Conservation (phyloP, 1,284 basidiomycete species). For the Lignosus rhinocerotis region DNA sequence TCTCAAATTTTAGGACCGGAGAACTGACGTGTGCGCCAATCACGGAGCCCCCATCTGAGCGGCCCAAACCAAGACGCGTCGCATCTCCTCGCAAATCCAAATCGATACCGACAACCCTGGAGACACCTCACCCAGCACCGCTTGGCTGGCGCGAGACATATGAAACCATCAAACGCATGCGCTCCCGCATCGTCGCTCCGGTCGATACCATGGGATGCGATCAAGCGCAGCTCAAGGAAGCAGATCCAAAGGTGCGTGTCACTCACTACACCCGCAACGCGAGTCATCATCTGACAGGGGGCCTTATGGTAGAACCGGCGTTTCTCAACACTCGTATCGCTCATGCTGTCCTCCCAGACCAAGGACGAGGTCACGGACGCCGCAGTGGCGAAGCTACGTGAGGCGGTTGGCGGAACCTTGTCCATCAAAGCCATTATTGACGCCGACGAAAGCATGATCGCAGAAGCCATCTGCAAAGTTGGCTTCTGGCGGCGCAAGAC, state of each 20-base stretch:
- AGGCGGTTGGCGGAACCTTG: constrained; percentile 74
- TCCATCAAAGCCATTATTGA: constrained; percentile 72
- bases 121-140: constrained; percentile 74
- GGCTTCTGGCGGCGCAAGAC: constrained; percentile 94
- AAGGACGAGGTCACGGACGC: constrained; percentile 90
- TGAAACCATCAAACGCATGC: constrained; percentile 76
- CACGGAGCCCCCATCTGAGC: neutral
- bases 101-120: constrained; percentile 54
- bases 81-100: constrained; percentile 44
- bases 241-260: constrained; percentile 60
- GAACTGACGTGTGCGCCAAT: neutral
- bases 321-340: constrained; percentile 84
- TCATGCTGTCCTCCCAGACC: constrained; percentile 96
- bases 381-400: constrained; percentile 78
- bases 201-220: constrained; percentile 94
- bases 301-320: constrained; percentile 60
- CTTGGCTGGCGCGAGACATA: constrained; percentile 76
- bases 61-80: constrained; percentile 12
- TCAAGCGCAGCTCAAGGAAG: constrained; percentile 60
- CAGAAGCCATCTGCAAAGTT: constrained; percentile 82
- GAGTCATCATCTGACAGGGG: neutral
- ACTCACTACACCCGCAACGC: neutral
- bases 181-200: constrained; percentile 71
- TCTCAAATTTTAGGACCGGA: constrained; percentile 6
- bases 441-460: constrained; percentile 65